Conservation (phyloP, 495 filamentous ascomycete genomes). For the Trichoderma asperelloides region DNA sequence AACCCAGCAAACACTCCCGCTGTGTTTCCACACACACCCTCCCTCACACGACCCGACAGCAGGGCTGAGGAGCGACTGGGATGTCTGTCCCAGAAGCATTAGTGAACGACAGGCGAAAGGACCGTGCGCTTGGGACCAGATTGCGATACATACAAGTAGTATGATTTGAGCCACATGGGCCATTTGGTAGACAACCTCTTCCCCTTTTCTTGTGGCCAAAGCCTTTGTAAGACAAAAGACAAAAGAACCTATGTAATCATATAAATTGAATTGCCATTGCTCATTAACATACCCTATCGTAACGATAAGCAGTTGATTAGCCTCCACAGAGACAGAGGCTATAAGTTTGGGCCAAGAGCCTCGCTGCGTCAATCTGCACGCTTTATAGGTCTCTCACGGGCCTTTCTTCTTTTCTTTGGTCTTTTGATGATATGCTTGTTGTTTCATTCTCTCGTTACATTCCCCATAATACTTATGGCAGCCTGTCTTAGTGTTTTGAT, state of each 20-base stretch:
- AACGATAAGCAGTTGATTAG: not conserved
- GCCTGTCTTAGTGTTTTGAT: not conserved
- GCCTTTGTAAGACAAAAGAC: not conserved
- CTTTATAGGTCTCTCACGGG: no score
- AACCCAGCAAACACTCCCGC: not conserved
- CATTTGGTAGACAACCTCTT: not conserved
- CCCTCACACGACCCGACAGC: conserved; percentile 5
- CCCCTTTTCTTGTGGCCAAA: not conserved
- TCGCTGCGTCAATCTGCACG: no score
- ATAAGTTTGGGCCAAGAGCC: no score
- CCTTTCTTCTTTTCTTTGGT: no score
- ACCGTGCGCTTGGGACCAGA: conserved; percentile 4
- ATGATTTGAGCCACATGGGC: not conserved
- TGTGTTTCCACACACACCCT: not conserved
- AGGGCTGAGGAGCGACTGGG: conserved; percentile 4
- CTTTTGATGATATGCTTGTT: no score
- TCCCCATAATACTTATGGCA: no score
- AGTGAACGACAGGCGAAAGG: conserved; percentile 1
- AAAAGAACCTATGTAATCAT: not conserved
- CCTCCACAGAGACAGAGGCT: not conserved
- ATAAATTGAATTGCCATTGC: not conserved
- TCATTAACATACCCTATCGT: no score
- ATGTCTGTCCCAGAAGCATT: not conserved
- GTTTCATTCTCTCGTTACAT: no score
- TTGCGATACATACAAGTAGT: no score